Evolutionary conservation across 345 rosid genomes (phyloP), one percentile per base, ranked within the genome.

Genomic region (Ailanthus altissimus): DNA sequence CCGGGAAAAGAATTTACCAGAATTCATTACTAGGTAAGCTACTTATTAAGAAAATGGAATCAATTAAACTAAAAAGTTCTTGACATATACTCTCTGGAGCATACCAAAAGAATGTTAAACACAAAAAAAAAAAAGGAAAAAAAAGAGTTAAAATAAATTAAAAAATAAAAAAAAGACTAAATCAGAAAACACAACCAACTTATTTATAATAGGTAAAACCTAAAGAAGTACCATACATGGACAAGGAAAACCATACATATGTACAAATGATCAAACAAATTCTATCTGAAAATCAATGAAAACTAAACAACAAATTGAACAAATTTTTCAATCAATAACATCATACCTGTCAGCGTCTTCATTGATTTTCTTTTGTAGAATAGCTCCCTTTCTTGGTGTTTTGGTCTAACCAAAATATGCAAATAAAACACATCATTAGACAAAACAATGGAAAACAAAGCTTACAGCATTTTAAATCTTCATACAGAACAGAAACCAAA

Each of bases 311-410:
- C 23, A 25, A 69, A 21, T 0, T 20, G n/a, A 47, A 18, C 15
- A 26, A 28, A 18, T 8, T 59, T 23, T 23, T 2, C 15, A 40
- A 58, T 23, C 12, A 40, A 43, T 6, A 67, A 57, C 5, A 43
- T n/a, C 64, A 73, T 63, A 97, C 99, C 97, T 88, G 85, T 92
- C 94, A 50, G 88, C 90, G 63, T 89, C 82, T 58, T 92, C 97
- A 81, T 94, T 92, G 75, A 91, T 82, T 78, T 97, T 91, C 74
- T 91, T 91, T 82, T 78, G 68, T 73, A 90, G 72, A 43, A 94
- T 77, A 32, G 99, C 97, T 67, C 97, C 98, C 80, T 91, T 97
- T 74, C 97, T 88, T 0, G 99, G 90, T 76, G 77, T 83, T 86
- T 97, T 97, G 3, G 96, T 90, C 99, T 96, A 86, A 72, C 57